Conservation (phyloP, 129 eudicot species). For the Deinandra increscens region DNA sequence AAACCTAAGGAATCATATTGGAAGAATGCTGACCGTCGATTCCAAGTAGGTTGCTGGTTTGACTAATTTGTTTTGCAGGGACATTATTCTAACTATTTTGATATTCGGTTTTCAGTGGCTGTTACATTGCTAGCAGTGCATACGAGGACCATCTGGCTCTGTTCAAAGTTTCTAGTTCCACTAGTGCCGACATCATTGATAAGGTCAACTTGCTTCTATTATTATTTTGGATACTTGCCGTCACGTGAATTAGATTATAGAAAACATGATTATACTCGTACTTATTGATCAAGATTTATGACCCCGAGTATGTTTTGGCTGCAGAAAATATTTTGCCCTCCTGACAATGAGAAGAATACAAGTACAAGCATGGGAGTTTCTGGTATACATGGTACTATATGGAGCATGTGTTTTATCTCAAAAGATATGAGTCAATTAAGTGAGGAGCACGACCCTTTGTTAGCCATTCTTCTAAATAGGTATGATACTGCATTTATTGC, state of each 20-base stretch:
- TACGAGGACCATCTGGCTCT: slow-evolving; percentile 71
- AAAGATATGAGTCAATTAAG: slow-evolving; percentile 42
- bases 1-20: slow-evolving; percentile 70
- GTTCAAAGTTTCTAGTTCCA: slow-evolving; percentile 58
- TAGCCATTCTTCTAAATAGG: slow-evolving; percentile 93
- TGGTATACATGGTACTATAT: slow-evolving; percentile 74
- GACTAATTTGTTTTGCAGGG: slow-evolving; percentile 3
- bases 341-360: slow-evolving; percentile 50
- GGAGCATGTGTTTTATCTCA: slow-evolving; percentile 99
- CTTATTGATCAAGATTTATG: slow-evolving; percentile 10
- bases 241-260: slow-evolving; percentile 5
- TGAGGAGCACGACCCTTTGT: slow-evolving; percentile 62
- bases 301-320: slow-evolving; percentile 6
- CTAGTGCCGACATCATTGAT: slow-evolving; percentile 66
- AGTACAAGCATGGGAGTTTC: slow-evolving; percentile 35
- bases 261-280: background rate
- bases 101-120: slow-evolving; percentile 58
- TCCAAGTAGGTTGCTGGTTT: slow-evolving; percentile 54
- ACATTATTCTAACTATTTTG: slow-evolving; percentile 11
- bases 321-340: slow-evolving; percentile 69
- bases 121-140: slow-evolving; percentile 83
- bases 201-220: slow-evolving; percentile 46
- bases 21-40: slow-evolving; percentile 91
- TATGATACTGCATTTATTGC: slow-evolving; percentile 22
- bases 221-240: background rate